Evolutionary conservation across 495 filamentous ascomycete genomes (phyloP).

Genomic region (Aspergillus incahuasiensis): DNA sequence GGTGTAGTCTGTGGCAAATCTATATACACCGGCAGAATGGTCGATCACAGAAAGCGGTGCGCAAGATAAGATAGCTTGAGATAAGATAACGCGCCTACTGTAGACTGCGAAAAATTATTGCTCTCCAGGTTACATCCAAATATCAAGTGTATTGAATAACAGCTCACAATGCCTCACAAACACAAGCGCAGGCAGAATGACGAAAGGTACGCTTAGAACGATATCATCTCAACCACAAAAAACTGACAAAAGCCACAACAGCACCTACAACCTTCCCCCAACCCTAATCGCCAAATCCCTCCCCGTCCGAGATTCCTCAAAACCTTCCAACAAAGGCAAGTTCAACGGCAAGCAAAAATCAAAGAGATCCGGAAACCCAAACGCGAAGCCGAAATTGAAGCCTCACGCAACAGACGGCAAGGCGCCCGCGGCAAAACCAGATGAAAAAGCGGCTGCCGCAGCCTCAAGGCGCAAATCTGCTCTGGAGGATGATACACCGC

Average conservation of each 20-base stretch:
- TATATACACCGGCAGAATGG: slow-evolving; percentile 1
- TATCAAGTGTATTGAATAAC: background rate
- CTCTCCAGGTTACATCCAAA: background rate
- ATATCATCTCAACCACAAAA: background rate
- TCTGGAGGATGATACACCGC: slow-evolving; percentile 72
- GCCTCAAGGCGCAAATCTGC: slow-evolving; percentile 42
- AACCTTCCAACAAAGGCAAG: slow-evolving; percentile 25
- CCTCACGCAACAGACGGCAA: background rate
- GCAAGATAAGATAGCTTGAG: background rate
- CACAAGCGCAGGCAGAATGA: slow-evolving; percentile 61
- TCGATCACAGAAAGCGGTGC: background rate
- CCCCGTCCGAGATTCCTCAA: slow-evolving; percentile 44
- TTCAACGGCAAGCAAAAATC: slow-evolving; percentile 7
- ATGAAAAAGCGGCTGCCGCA: background rate
- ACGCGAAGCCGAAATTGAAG: slow-evolving; percentile 15
- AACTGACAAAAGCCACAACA: background rate
- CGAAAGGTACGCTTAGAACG: slow-evolving; percentile 30
- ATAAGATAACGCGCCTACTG: background rate
- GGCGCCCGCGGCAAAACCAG: background rate
- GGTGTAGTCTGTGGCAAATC: background rate
- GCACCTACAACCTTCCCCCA: slow-evolving; percentile 72
- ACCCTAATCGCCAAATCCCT: slow-evolving; percentile 64
- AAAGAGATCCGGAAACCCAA: slow-evolving; percentile 21
- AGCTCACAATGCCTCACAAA: slow-evolving; percentile 73
- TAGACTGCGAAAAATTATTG: slow-evolving; percentile 2